A percentile compares a stretch with the other conserved stretches of the same genome.
Evolutionary conservation across 2,329 filamentous ascomycete species (phyloP).

Genomic region (Hymenoscyphus occultus): DNA sequence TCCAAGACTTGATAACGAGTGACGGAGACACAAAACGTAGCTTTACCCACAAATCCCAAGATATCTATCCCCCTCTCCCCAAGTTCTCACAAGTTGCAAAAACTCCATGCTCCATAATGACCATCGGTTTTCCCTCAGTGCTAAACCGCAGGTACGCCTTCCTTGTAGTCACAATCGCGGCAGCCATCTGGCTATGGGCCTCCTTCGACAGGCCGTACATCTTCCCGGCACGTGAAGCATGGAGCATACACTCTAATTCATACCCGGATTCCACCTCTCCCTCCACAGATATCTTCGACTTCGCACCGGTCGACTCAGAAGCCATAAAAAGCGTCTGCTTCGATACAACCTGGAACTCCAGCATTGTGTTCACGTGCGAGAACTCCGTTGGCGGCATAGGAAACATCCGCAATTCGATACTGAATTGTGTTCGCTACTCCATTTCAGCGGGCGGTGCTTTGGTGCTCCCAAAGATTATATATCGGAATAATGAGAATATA

Average conservation of each 20-base stretch:
- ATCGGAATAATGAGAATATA: constrained; percentile 23
- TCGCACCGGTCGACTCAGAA: constrained; percentile 24
- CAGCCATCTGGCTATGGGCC: constrained; percentile 15
- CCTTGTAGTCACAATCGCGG: constrained; percentile 8
- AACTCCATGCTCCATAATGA: background rate
- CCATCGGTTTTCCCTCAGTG: background rate
- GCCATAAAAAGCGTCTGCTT: constrained; percentile 25
- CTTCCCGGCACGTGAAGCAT: background rate
- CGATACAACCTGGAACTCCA: constrained; percentile 28
- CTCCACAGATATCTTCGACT: constrained; percentile 22
- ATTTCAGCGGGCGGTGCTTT: constrained; percentile 31
- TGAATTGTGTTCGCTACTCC: constrained; percentile 32
- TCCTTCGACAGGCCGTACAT: constrained; percentile 18
- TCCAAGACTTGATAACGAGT: too few relatives aligned
- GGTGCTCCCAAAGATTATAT: constrained; percentile 22
- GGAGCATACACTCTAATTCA: background rate
- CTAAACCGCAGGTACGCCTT: constrained; percentile 14
- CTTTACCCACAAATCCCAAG: background rate
- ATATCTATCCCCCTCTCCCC: background rate
- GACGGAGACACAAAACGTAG: too few relatives aligned
- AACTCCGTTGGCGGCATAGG: constrained; percentile 31
- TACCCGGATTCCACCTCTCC: background rate
- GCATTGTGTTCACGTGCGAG: constrained; percentile 29
- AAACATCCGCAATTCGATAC: constrained; percentile 33
- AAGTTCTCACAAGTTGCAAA: background rate